Conservation (phyloP, 2,329 filamentous ascomycete genomes). For the Verticillium dahliae region DNA sequence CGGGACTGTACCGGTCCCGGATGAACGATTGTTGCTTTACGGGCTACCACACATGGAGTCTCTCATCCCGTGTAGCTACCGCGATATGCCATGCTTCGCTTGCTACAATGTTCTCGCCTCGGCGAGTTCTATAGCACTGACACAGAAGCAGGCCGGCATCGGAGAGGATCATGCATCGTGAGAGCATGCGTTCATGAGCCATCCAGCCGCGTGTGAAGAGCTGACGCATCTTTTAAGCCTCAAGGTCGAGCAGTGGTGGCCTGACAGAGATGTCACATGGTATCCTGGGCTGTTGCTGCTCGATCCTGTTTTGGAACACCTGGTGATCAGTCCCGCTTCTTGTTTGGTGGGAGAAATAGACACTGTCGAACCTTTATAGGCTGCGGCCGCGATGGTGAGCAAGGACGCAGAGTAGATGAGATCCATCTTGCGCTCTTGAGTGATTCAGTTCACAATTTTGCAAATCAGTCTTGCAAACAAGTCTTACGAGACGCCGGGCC, state of each 20-base stretch:
- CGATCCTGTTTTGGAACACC: not conserved
- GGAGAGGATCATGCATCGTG: slow-evolving; percentile 19
- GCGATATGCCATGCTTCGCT: not conserved
- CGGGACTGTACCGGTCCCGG: not conserved
- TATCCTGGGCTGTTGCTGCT: not conserved
- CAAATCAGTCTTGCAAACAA: no score
- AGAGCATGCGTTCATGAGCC: slow-evolving; percentile 21
- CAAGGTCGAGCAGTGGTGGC: not conserved
- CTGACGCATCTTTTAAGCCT: slow-evolving; percentile 1
- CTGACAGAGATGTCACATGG: not conserved
- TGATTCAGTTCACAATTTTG: not conserved
- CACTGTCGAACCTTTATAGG: slow-evolving; percentile 13
- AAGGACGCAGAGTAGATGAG: slow-evolving; percentile 18
- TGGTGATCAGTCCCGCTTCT: not conserved
- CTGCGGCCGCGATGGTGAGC: slow-evolving; percentile 16
- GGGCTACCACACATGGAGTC: not conserved
- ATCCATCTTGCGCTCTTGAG: slow-evolving; percentile 16
- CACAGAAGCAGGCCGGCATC: slow-evolving; percentile 3
- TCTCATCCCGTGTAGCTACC: not conserved
- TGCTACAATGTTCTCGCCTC: not conserved
- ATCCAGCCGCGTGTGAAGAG: slow-evolving; percentile 18
- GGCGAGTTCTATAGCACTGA: slow-evolving; percentile 5
- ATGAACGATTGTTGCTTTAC: not conserved
- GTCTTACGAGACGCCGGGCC: not conserved
- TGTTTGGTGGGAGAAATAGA: slow-evolving; percentile 7